Conservation (phyloP, 306 rosid genomes). For the Betula pendula region DNA sequence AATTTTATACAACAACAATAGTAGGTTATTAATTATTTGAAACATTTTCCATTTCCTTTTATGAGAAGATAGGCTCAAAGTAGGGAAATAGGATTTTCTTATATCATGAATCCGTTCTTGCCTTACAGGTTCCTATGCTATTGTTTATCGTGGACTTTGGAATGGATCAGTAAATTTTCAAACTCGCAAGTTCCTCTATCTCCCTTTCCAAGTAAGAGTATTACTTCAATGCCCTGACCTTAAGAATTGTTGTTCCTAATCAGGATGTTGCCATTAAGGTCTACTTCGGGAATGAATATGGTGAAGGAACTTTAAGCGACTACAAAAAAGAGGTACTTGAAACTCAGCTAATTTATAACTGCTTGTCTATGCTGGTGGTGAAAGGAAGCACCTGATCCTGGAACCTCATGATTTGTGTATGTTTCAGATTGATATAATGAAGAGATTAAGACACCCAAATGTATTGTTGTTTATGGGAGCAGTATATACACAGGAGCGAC, state of each 20-base stretch:
- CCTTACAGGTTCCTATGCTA: slow-evolving; percentile 62
- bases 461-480: slow-evolving; percentile 87
- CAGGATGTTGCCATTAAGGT: slow-evolving; percentile 82
- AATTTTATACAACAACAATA: too few relatives aligned
- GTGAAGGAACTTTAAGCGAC: slow-evolving; percentile 47
- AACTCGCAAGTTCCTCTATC: slow-evolving; percentile 17
- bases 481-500: slow-evolving; percentile 59
- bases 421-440: slow-evolving; percentile 77
- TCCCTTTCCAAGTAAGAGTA: neutral
- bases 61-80: slow-evolving; percentile 4
- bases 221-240: slow-evolving; percentile 21
- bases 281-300: slow-evolving; percentile 51
- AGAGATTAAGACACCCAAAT: slow-evolving; percentile 83
- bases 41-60: neutral
- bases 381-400: slow-evolving; percentile 23
- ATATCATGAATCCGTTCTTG: slow-evolving; percentile 1
- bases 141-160: slow-evolving; percentile 76
- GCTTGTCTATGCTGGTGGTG: slow-evolving; percentile 16
- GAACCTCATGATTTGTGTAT: slow-evolving; percentile 16
- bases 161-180: slow-evolving; percentile 63
- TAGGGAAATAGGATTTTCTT: neutral
- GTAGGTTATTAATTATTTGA: neutral
- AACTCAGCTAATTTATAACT: neutral
- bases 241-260: slow-evolving; percentile 12
- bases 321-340: slow-evolving; percentile 63